Evolutionary conservation across 208 protist species (phyloP).

Genomic region (Acanthamoeba castellanii): DNA sequence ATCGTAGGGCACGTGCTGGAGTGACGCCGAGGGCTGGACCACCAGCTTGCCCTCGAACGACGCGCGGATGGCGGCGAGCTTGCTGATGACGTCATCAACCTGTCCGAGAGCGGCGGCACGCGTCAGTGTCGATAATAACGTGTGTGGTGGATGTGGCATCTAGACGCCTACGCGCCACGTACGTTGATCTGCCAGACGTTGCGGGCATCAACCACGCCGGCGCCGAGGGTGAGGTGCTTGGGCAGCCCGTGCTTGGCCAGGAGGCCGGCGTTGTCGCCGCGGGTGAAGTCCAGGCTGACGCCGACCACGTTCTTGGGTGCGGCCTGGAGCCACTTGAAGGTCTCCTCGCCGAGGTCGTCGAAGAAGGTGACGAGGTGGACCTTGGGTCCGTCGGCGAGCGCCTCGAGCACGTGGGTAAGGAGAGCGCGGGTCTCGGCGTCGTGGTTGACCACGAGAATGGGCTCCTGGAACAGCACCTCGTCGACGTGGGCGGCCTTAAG

Average conservation of each 20-base stretch:
- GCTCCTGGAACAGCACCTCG: slow-evolving; percentile 93
- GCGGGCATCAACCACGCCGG: slow-evolving; percentile 39
- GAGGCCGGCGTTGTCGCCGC: slow-evolving; percentile 76
- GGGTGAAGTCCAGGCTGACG: slow-evolving; percentile 91
- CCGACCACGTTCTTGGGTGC: slow-evolving; percentile 87
- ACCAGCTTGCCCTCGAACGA: slow-evolving; percentile 84
- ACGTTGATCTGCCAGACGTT: slow-evolving; percentile 64
- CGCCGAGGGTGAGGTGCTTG: slow-evolving; percentile 85
- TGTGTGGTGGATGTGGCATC: not conserved
- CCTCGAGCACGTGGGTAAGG: slow-evolving; percentile 74
- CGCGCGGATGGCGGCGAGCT: slow-evolving; percentile 43
- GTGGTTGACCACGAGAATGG: slow-evolving; percentile 87
- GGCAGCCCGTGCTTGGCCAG: slow-evolving; percentile 85
- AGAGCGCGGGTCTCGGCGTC: slow-evolving; percentile 81
- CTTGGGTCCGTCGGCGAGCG: not conserved
- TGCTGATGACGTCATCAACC: slow-evolving; percentile 20
- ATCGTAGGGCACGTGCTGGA: slow-evolving; percentile 91
- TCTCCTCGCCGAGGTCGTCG: slow-evolving; percentile 88
- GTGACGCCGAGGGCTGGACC: slow-evolving; percentile 91
- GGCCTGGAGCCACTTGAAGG: slow-evolving; percentile 79
- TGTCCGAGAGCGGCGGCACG: not conserved
- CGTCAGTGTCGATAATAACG: not conserved
- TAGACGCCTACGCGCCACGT: not conserved
- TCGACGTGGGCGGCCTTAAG: slow-evolving; percentile 85
- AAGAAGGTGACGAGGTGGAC: slow-evolving; percentile 92